Evolutionary conservation across 2,329 filamentous ascomycete species (phyloP).

Genomic region (Arthrocladium fulminans): DNA sequence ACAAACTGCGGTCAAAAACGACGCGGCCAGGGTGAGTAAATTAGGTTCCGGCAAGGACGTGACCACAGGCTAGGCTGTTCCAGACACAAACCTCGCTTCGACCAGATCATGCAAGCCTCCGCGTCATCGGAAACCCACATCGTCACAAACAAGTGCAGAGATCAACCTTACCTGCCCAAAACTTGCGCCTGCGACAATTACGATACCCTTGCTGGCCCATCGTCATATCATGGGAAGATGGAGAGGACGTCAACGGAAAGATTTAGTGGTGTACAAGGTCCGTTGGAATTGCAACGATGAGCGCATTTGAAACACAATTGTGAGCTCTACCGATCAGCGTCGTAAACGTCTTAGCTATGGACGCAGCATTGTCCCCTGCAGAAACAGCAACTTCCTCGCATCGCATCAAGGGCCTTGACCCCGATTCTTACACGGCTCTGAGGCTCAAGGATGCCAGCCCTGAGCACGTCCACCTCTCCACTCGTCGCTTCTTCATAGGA

Average conservation of each 20-base stretch:
- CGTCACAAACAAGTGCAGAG: neutral
- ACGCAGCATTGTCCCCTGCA: conserved; percentile 8
- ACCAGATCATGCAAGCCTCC: neutral
- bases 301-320: neutral
- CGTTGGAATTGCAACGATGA: neutral
- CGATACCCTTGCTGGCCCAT: neutral
- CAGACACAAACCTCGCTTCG: neutral
- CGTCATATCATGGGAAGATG: neutral
- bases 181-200: neutral
- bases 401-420: conserved; percentile 31
- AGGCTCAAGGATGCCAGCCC: conserved; percentile 53
- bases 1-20: neutral
- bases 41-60: neutral
- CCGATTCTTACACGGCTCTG: conserved; percentile 46
- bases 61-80: neutral
- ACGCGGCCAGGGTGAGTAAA: no score
- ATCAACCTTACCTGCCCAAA: neutral
- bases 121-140: neutral
- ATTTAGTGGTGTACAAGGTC: neutral
- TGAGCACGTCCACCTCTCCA: conserved; percentile 54
- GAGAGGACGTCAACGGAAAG: neutral
- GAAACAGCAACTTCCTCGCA: conserved; percentile 12
- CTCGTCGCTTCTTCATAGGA: conserved; percentile 55
- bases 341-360: no score
- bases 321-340: no score